These are phyloP conservation scores for Zoysia matrella DNA, from an alignment of 202 grass and related monocot genomes.

Conservation along the genomic window DNA sequence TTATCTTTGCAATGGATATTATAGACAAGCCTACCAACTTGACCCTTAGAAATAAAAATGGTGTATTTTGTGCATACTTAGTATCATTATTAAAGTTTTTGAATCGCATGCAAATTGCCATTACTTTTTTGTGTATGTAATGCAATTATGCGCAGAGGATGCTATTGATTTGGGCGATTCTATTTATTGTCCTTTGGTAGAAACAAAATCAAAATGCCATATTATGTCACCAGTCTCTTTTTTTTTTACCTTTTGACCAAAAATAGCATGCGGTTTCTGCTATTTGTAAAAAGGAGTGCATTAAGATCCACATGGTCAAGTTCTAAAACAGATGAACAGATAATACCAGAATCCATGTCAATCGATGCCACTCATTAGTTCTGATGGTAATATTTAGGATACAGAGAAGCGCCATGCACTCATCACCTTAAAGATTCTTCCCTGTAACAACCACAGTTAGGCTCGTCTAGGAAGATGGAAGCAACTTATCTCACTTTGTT, in stretches of 20 bases:
- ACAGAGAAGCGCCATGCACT: background rate
- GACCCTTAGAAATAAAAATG: constrained; percentile 1
- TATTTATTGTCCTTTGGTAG: background rate
- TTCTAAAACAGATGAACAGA: background rate
- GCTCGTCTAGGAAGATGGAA: constrained; percentile 20
- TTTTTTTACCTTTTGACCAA: background rate
- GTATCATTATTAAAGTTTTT: background rate
- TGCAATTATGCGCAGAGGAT: background rate
- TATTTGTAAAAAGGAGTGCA: background rate
- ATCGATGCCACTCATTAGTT: background rate
- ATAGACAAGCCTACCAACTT: background rate
- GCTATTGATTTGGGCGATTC: background rate
- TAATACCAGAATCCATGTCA: background rate
- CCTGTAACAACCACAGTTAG: background rate
- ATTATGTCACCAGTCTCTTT: background rate
- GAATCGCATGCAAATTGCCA: background rate
- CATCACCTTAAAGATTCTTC: background rate
- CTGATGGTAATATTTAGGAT: background rate
- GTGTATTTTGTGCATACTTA: background rate
- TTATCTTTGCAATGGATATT: constrained; percentile 15
- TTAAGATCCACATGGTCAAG: background rate
- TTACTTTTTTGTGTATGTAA: background rate
- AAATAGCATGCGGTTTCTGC: background rate
- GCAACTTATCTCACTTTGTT: constrained; percentile 20
- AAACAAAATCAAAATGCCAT: background rate